Evolutionary conservation across 352 stramenopile species (phyloP).

Genomic region (Globisporangium radiosum): DNA sequence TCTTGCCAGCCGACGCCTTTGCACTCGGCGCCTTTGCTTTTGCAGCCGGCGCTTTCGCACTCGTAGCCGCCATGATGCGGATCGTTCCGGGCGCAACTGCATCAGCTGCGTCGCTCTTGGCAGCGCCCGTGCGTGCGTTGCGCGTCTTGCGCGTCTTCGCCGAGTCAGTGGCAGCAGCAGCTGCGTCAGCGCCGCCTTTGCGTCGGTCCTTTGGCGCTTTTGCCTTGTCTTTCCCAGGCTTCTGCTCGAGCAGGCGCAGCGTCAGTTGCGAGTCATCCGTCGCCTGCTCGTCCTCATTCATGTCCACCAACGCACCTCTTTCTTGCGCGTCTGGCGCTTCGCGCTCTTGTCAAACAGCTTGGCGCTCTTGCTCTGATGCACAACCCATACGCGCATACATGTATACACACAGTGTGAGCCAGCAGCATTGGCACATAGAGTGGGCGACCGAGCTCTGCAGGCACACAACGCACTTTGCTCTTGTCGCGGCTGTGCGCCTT

Average conservation of each 20-base stretch:
- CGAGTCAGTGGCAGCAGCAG: background rate
- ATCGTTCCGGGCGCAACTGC: background rate
- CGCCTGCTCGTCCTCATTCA: too few relatives aligned
- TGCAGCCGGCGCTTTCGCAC: background rate
- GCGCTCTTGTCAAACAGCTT: constrained; percentile 34
- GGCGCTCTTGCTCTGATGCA: constrained; percentile 22
- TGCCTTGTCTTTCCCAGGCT: constrained; percentile 12
- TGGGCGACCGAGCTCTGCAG: too few relatives aligned
- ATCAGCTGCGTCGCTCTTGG: background rate
- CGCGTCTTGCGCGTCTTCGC: background rate
- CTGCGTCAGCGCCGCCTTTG: background rate
- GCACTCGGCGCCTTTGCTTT: too few relatives aligned
- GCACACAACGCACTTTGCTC: constrained; percentile 30
- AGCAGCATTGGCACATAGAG: background rate
- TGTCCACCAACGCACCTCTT: constrained; percentile 21
- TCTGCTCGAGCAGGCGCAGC: constrained; percentile 1
- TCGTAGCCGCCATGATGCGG: background rate
- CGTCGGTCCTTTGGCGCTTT: constrained; percentile 13
- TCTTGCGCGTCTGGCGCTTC: constrained; percentile 38
- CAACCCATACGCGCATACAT: background rate
- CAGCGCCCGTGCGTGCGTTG: background rate
- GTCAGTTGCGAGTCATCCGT: too few relatives aligned
- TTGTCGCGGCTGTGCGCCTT: constrained; percentile 61
- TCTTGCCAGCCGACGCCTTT: too few relatives aligned
- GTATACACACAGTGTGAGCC: constrained; percentile 2